These are phyloP conservation scores for Ogataea paraovalis DNA, from an alignment of 805 yeast genomes.

Conservation along the genomic window DNA sequence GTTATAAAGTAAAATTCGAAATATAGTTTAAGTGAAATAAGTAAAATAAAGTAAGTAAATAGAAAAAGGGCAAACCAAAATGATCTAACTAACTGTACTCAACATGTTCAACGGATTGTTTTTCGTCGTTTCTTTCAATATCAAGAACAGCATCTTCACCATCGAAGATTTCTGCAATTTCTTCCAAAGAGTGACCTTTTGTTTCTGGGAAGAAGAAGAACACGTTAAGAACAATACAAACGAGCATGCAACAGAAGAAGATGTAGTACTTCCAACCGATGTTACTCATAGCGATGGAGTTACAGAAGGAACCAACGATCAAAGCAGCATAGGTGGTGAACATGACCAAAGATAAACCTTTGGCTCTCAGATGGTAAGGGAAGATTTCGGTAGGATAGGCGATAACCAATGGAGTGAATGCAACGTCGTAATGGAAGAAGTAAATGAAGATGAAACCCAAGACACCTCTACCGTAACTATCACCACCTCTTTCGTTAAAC, in stretches of 20 bases:
- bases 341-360: constrained; percentile 49
- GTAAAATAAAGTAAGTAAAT: not conserved
- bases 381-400: constrained; percentile 45
- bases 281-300: constrained; percentile 36
- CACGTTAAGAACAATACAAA: constrained; percentile 19
- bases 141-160: constrained; percentile 9
- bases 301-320: constrained; percentile 18
- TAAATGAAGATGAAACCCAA: constrained; percentile 16
- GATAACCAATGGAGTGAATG: constrained; percentile 42
- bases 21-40: not conserved
- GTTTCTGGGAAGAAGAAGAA: constrained; percentile 55
- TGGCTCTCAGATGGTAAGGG: constrained; percentile 51
- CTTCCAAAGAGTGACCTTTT: constrained; percentile 57
- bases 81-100: constrained; percentile 2
- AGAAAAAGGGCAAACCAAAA: not conserved
- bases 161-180: constrained; percentile 52
- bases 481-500: constrained; percentile 1
- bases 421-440: constrained; percentile 39
- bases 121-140: constrained; percentile 6
- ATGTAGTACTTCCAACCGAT: constrained; percentile 36
- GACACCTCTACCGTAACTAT: constrained; percentile 10
- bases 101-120: constrained; percentile 12
- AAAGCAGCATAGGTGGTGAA: constrained; percentile 11
- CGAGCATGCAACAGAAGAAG: constrained; percentile 32
- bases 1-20: not conserved